Evolutionary conservation across 345 rosid genomes (phyloP), one percentile per base, ranked within the genome.

Genomic region (Moricandia arvensis): DNA sequence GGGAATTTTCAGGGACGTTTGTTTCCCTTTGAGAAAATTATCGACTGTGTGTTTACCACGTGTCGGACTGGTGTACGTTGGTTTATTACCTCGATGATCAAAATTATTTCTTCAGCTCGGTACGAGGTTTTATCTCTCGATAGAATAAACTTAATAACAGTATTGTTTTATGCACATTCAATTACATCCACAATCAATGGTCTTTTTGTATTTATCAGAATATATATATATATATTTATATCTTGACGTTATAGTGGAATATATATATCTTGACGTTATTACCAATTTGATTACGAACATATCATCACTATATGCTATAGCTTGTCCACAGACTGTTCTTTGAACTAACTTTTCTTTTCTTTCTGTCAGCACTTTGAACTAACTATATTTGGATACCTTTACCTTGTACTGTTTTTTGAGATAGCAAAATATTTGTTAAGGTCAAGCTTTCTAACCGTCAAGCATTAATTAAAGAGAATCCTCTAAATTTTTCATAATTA

Each of bases 1-100:
- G 59, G 72, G 60, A 33, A 18, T 33, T 59, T 69, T 69, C 62
- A 60, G 66, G 70, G 64, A 38, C 30, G 57, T 75, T 68, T 71
- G 24, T 69, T 41, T 29, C 26, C 26, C 38, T 69, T 63, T 5
- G 31, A 29, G 41, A 71, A 55, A 64, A 55, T 71, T 64, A 57
- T 77, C 63, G 63, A 65, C 2, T 71, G 27, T 33, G 15, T 26
- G 16, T 24, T 4, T 29, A 16, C 72, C 76, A 77, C 72, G 80
- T 77, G 76, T 59, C 2, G 0, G 5, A 0, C 13, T 77, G 0
- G 0, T 16, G 47, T 27, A 59, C 68, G 72, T 59, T 6, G 43
- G 47, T 55, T 41, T 69, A 13, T 13, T 45, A 43, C 65, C 21
- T 62, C 38, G 8, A 41, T 45, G 24, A 10, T 70, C 2, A 21